Percentiles rank a stretch among this genome's conserved stretches.
Conservation (phyloP, 2,329 filamentous ascomycete genomes). For the Pseudogymnoascus sp. region DNA sequence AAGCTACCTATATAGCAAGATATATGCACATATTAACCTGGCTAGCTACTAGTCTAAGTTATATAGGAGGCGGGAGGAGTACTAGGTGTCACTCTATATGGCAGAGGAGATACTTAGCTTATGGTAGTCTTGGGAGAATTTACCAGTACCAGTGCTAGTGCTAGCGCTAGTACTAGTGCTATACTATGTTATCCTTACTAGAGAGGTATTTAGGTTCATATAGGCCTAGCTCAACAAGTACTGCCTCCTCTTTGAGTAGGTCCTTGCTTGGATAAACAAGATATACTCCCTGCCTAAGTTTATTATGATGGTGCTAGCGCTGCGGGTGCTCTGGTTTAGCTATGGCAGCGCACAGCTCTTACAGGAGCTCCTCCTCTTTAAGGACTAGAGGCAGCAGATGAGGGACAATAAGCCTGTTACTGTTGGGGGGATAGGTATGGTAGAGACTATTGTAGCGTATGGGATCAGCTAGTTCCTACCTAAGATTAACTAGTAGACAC, state of each 20-base stretch:
- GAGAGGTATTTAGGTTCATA: neutral
- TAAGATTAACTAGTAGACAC: neutral
- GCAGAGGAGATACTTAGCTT: neutral
- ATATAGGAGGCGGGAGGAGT: neutral
- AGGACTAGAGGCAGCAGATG: neutral
- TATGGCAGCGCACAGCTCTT: neutral
- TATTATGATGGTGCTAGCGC: neutral
- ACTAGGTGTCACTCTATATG: neutral
- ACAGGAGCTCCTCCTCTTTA: neutral
- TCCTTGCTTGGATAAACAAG: neutral
- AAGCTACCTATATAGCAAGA: neutral
- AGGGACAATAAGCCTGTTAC: too few species aligned
- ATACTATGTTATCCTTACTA: neutral
- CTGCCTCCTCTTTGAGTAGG: neutral
- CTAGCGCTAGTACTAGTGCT: neutral
- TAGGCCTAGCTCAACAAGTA: neutral
- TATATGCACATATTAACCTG: neutral
- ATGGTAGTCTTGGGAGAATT: too few species aligned
- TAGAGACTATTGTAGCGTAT: neutral
- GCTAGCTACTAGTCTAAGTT: neutral
- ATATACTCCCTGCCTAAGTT: neutral
- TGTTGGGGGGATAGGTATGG: neutral
- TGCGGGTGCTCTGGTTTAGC: neutral
- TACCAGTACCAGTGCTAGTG: neutral
- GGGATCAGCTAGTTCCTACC: neutral